Conservation (phyloP, 2,329 filamentous ascomycete genomes). For the Rhynchosporium graminicola region DNA sequence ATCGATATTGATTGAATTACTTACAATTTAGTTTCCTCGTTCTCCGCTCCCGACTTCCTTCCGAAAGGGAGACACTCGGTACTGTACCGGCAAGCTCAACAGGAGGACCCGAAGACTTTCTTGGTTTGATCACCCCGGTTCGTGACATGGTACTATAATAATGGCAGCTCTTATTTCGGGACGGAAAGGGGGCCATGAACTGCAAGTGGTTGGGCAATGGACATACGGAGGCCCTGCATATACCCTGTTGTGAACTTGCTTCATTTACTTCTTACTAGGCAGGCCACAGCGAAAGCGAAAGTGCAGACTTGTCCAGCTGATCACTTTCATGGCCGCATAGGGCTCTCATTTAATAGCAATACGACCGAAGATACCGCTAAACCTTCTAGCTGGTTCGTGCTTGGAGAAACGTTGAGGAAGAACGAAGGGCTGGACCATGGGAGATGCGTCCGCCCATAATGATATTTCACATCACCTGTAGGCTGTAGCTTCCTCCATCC, state of each 20-base stretch:
- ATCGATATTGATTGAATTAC: slow-evolving; percentile 1
- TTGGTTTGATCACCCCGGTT: slow-evolving; percentile 8
- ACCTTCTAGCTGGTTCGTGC: slow-evolving; percentile 3
- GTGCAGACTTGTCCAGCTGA: slow-evolving; percentile 16
- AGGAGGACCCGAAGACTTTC: slow-evolving; percentile 9
- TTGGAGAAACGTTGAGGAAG: slow-evolving; percentile 1
- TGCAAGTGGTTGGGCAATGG: neutral
- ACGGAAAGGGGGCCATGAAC: neutral
- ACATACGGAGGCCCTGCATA: neutral
- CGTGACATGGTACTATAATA: neutral
- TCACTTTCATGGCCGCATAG: slow-evolving; percentile 3
- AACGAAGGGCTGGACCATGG: slow-evolving; percentile 3
- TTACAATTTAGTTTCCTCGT: slow-evolving; percentile 9
- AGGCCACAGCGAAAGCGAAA: slow-evolving; percentile 2
- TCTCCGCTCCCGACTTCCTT: slow-evolving; percentile 6
- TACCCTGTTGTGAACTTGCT: slow-evolving; percentile 14
- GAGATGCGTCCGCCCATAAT: slow-evolving; percentile 1
- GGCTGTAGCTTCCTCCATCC: neutral
- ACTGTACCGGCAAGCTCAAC: neutral
- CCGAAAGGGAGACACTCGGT: slow-evolving; percentile 5
- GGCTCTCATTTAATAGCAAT: slow-evolving; percentile 17
- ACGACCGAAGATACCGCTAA: neutral
- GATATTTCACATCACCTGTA: slow-evolving; percentile 12
- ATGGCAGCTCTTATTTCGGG: neutral
- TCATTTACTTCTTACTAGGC: neutral